phyloP scores from a whole-genome alignment of 768 basidiomycete species.

The Pluteus cervinus region DNA sequence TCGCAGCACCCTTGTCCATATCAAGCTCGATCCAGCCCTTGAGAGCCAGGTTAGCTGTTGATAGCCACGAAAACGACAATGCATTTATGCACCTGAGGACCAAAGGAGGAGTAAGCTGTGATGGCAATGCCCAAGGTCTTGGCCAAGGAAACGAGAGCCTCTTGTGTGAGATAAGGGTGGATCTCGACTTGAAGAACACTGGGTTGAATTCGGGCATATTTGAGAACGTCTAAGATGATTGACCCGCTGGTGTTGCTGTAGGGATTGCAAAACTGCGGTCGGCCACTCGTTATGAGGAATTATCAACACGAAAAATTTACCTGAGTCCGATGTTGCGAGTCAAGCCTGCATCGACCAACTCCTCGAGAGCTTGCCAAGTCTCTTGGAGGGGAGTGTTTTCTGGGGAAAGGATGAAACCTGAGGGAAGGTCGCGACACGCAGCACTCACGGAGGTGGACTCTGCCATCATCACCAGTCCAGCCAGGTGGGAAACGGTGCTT shows the following conservation, averaged over 20 bases:
- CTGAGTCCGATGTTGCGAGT: constrained; percentile 78
- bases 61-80: constrained; percentile 14
- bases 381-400: constrained; percentile 69
- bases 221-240: constrained; percentile 68
- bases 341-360: constrained; percentile 62
- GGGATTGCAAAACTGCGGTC: no score
- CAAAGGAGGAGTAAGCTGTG: constrained; percentile 59
- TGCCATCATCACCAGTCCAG: constrained; percentile 73
- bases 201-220: constrained; percentile 72
- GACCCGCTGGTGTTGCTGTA: constrained; percentile 69
- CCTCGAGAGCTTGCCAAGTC: constrained; percentile 83
- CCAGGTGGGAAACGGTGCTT: constrained; percentile 72
- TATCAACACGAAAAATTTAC: constrained; percentile 23
- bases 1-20: constrained; percentile 43
- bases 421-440: background rate
- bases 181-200: constrained; percentile 65
- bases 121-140: constrained; percentile 52
- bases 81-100: constrained; percentile 23
- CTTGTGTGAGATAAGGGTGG: constrained; percentile 67
- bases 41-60: constrained; percentile 16
- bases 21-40: constrained; percentile 61
- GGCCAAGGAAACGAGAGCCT: constrained; percentile 49
- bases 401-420: constrained; percentile 14
- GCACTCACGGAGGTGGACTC: constrained; percentile 54
- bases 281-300: constrained; percentile 5